phyloP scores from a whole-genome alignment of 179 eudicot genomes.

The Carnegiea gigantea region DNA sequence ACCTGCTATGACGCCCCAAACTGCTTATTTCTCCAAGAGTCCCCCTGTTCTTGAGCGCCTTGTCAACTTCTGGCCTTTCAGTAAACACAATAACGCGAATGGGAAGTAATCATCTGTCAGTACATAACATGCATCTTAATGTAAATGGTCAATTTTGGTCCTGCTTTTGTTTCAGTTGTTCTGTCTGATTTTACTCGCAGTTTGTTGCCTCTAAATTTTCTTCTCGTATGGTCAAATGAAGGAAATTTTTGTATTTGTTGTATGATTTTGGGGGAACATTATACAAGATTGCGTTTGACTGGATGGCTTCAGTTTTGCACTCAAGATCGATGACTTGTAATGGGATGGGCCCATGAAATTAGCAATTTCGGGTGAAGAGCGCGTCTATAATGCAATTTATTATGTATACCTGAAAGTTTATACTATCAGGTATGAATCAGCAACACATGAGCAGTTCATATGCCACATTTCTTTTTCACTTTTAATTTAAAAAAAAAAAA shows the following conservation, averaged over 20 bases:
- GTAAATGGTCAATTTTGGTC: neutral
- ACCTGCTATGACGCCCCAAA: slow-evolving; percentile 71
- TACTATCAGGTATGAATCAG: too few relatives aligned
- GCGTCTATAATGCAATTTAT: too few relatives aligned
- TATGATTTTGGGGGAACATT: neutral
- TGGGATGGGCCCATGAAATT: too few relatives aligned
- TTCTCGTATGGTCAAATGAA: neutral
- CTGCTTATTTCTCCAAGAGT: slow-evolving; percentile 88
- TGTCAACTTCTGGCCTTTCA: slow-evolving; percentile 88
- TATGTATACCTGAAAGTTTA: too few relatives aligned
- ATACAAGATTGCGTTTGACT: neutral
- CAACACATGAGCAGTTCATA: too few relatives aligned
- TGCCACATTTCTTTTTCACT: too few relatives aligned
- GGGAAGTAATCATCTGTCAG: slow-evolving; percentile 34
- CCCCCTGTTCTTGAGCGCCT: slow-evolving; percentile 87
- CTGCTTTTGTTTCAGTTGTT: neutral
- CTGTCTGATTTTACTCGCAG: neutral
- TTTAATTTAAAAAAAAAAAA: too few relatives aligned
- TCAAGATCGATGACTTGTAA: neutral
- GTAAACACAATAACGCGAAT: slow-evolving; percentile 55
- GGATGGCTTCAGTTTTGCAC: neutral
- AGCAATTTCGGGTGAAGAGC: too few relatives aligned
- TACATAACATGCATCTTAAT: neutral
- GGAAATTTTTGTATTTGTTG: neutral
- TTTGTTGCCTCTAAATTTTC: neutral